Conservation (phyloP, 371 early-diverging fungal species). For the Mortierella sp. region DNA sequence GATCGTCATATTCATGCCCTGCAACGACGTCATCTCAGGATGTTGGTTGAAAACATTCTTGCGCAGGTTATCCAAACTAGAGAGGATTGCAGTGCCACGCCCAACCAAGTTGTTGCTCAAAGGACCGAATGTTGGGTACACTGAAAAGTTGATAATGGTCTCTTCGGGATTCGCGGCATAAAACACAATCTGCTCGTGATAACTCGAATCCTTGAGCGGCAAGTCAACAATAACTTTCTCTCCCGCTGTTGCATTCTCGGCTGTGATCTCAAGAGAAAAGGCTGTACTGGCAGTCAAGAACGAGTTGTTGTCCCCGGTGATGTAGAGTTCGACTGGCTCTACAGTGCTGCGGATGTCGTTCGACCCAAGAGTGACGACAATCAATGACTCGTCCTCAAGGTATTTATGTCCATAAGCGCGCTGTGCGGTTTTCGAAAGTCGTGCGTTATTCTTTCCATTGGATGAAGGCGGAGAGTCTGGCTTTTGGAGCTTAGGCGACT, state of each 20-base stretch:
- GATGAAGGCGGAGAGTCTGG: constrained; percentile 43
- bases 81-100: constrained; percentile 67
- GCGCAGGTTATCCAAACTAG: constrained; percentile 54
- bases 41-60: constrained; percentile 40
- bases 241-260: constrained; percentile 66
- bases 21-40: constrained; percentile 40
- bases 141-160: constrained; percentile 68
- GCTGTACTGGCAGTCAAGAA: constrained; percentile 57
- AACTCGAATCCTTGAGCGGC: constrained; percentile 57
- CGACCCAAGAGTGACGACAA: constrained; percentile 75
- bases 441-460: constrained; percentile 29
- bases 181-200: constrained; percentile 72
- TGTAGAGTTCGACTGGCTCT: constrained; percentile 52
- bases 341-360: constrained; percentile 69
- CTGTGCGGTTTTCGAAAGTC: constrained; percentile 49
- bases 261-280: constrained; percentile 69
- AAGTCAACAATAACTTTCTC: constrained; percentile 72
- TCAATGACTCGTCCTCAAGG: constrained; percentile 69
- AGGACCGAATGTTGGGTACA: constrained; percentile 71
- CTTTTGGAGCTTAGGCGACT: constrained; percentile 12
- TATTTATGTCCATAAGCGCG: constrained; percentile 76
- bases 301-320: constrained; percentile 48
- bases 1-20: constrained; percentile 61
- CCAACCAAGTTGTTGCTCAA: constrained; percentile 62
- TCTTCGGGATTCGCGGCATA: constrained; percentile 64